Evolutionary conservation across 2,329 filamentous ascomycete genomes (phyloP).

Genomic region (Cercospora zeina): DNA sequence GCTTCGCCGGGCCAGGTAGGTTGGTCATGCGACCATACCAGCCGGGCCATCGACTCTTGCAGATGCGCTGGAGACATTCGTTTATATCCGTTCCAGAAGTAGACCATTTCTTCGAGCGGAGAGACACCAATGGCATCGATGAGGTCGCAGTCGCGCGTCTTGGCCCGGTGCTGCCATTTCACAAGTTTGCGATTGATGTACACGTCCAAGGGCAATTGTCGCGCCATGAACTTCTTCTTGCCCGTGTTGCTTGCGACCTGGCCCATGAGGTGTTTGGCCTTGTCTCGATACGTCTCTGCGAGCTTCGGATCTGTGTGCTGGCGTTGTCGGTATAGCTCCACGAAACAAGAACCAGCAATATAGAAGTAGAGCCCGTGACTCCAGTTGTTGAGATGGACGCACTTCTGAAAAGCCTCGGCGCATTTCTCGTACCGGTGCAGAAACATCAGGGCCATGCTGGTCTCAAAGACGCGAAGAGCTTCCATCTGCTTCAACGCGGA

Average conservation of each 20-base stretch:
- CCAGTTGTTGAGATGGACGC: conserved; percentile 83
- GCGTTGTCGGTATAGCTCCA: conserved; percentile 75
- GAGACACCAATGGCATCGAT: conserved; percentile 78
- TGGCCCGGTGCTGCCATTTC: conserved; percentile 82
- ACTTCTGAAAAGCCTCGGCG: conserved; percentile 69
- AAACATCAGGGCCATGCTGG: conserved; percentile 75
- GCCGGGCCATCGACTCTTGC: conserved; percentile 60
- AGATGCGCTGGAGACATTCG: conserved; percentile 71
- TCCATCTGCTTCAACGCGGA: conserved; percentile 85
- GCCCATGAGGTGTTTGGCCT: conserved; percentile 68
- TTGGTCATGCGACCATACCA: conserved; percentile 65
- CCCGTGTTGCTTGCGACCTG: conserved; percentile 73
- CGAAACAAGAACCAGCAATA: conserved; percentile 73
- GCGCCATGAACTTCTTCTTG: conserved; percentile 86
- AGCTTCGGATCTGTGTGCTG: conserved; percentile 49
- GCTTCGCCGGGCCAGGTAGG: conserved; percentile 54
- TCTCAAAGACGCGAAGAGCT: conserved; percentile 82
- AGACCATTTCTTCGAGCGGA: conserved; percentile 86
- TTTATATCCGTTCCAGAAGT: conserved; percentile 87
- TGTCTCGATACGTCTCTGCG: conserved; percentile 48
- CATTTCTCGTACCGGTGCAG: conserved; percentile 74
- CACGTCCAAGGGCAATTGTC: conserved; percentile 83
- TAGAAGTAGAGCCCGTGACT: conserved; percentile 87
- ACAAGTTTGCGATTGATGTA: conserved; percentile 80
- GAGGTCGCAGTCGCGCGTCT: conserved; percentile 65